A percentile compares a stretch with the other conserved stretches of the same genome.
Conservation (phyloP, 768 basidiomycete species). For the Phylloporus sp. region DNA sequence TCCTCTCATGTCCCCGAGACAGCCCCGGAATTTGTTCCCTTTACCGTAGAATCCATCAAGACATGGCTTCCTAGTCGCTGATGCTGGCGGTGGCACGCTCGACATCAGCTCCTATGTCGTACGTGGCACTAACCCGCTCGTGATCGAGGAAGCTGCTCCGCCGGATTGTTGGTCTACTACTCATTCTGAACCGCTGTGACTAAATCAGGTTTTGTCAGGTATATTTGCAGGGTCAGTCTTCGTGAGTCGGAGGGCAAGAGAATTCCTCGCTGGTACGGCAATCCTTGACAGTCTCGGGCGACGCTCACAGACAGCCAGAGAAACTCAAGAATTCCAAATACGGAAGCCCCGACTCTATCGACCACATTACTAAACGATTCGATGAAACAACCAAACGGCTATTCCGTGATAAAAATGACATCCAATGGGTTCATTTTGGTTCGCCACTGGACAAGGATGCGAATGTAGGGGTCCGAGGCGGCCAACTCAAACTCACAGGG, state of each 20-base stretch:
- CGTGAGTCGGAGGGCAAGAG: slow-evolving; percentile 69
- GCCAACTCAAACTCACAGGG: slow-evolving; percentile 71
- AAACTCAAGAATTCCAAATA: slow-evolving; percentile 74
- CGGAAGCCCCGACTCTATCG: slow-evolving; percentile 64
- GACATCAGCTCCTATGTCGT: slow-evolving; percentile 81
- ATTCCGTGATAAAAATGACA: slow-evolving; percentile 63
- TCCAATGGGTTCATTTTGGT: slow-evolving; percentile 73
- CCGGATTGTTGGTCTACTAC: slow-evolving; percentile 59
- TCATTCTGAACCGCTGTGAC: not conserved
- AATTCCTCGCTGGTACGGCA: slow-evolving; percentile 61
- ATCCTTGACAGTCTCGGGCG: not conserved
- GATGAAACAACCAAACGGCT: slow-evolving; percentile 81
- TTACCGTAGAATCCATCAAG: slow-evolving; percentile 59
- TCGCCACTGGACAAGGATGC: slow-evolving; percentile 74
- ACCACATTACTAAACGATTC: slow-evolving; percentile 77
- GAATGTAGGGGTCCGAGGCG: slow-evolving; percentile 65
- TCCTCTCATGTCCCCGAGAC: not conserved
- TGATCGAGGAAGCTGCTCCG: slow-evolving; percentile 80
- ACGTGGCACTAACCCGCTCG: slow-evolving; percentile 61
- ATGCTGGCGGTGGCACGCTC: slow-evolving; percentile 78
- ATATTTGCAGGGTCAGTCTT: slow-evolving; percentile 83
- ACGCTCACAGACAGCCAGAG: slow-evolving; percentile 37
- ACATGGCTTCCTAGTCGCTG: slow-evolving; percentile 75
- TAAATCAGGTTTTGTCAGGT: slow-evolving; percentile 38
- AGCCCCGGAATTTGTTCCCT: slow-evolving; percentile 4